Conservation (phyloP, 106 monocot species). For the Gastrodia elata region DNA sequence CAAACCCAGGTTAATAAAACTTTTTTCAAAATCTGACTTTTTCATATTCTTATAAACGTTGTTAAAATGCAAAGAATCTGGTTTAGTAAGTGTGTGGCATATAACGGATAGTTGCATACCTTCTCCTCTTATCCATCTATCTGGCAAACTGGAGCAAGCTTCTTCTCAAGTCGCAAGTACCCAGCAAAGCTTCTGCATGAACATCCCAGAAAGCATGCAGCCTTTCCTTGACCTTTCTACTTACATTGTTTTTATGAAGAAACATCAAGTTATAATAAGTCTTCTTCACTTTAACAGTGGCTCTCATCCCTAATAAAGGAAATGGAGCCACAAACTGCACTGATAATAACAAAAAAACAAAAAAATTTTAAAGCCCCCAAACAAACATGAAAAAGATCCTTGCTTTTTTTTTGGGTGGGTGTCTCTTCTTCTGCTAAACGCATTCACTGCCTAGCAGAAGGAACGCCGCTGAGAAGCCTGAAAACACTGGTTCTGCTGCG, state of each 20-base stretch:
- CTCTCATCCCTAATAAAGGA: not conserved
- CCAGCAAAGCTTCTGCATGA: not conserved
- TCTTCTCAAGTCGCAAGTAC: not conserved
- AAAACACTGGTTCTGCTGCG: not conserved
- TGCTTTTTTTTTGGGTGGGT: not conserved
- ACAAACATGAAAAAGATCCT: not conserved
- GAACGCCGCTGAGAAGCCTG: not conserved
- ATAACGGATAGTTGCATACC: not conserved
- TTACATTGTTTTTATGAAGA: constrained; percentile 3
- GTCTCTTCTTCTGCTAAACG: not conserved
- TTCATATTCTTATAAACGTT: too few species aligned
- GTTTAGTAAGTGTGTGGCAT: not conserved
- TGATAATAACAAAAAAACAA: not conserved
- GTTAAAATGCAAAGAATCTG: not conserved
- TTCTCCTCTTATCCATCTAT: not conserved
- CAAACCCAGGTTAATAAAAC: too few species aligned
- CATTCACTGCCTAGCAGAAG: not conserved
- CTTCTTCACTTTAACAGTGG: constrained; percentile 4
- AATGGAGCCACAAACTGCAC: not conserved
- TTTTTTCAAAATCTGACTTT: too few species aligned
- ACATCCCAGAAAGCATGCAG: not conserved
- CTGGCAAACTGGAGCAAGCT: constrained; percentile 1
- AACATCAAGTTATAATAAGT: not conserved
- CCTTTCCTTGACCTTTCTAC: not conserved
- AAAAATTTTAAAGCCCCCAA: not conserved